Conservation (phyloP, 768 basidiomycete genomes). For the Tricholoma matsutake region DNA sequence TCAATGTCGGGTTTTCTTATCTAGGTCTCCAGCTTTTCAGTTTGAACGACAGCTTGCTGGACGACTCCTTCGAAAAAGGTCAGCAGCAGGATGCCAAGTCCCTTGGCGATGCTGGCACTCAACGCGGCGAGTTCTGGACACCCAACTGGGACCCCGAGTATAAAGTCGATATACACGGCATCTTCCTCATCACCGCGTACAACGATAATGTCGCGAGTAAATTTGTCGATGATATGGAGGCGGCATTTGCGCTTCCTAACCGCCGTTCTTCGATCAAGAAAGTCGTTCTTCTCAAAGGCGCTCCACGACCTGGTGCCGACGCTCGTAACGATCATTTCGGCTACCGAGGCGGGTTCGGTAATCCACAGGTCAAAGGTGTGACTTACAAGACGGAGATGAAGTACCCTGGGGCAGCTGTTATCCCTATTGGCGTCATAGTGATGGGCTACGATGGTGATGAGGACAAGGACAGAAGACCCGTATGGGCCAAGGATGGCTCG, state of each 20-base stretch:
- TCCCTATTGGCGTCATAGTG: constrained; percentile 10
- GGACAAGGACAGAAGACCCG: constrained; percentile 9
- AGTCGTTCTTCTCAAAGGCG: constrained; percentile 8
- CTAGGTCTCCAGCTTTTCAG: constrained; percentile 6
- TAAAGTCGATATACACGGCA: constrained; percentile 12
- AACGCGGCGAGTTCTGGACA: constrained; percentile 7
- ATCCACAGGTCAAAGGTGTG: constrained; percentile 11
- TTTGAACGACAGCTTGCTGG: neutral
- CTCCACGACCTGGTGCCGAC: constrained; percentile 1
- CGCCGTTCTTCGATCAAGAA: constrained; percentile 7
- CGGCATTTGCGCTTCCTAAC: constrained; percentile 1
- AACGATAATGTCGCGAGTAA: neutral
- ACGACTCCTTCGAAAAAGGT: constrained; percentile 13
- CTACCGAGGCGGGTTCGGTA: constrained; percentile 12
- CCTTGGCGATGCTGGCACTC: constrained; percentile 10
- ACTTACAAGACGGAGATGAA: constrained; percentile 7
- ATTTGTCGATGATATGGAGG: constrained; percentile 7
- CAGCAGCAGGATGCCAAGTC: constrained; percentile 9
- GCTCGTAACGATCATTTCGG: constrained; percentile 13
- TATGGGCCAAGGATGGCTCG: constrained; percentile 12
- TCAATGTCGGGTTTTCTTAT: constrained; percentile 8
- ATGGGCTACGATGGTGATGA: constrained; percentile 16
- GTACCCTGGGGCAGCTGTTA: constrained; percentile 11
- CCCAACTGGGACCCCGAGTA: constrained; percentile 9
- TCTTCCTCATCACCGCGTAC: constrained; percentile 13